Conservation (phyloP, 1,284 basidiomycete species). For the Stereum hirsutum region DNA sequence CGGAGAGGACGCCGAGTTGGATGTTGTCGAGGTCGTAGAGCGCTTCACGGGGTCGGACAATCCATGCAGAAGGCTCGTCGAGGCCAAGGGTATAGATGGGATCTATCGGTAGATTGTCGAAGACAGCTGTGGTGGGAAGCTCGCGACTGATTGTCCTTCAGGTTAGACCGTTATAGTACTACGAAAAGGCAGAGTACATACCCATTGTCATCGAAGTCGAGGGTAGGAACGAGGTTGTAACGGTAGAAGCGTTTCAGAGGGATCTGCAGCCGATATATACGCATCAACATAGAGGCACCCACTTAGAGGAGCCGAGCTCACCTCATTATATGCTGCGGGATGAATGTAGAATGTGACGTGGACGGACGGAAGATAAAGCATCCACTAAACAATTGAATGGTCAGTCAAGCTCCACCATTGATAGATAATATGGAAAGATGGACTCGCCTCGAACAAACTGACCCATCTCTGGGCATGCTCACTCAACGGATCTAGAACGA, state of each 20-base stretch:
- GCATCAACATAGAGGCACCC: background rate
- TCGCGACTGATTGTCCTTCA: constrained; percentile 47
- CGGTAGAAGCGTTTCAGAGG: constrained; percentile 95
- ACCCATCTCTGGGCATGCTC: constrained; percentile 83
- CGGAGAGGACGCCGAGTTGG: constrained; percentile 62
- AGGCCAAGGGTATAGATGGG: constrained; percentile 88
- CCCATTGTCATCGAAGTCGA: constrained; percentile 70
- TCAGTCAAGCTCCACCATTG: no score
- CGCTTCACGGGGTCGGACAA: constrained; percentile 84
- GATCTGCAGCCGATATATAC: constrained; percentile 43
- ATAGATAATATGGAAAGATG: background rate
- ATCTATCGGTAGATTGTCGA: constrained; percentile 48
- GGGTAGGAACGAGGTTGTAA: constrained; percentile 52
- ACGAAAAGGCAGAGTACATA: no score
- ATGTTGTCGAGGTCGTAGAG: constrained; percentile 96
- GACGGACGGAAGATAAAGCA: constrained; percentile 50
- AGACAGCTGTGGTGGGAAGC: constrained; percentile 35
- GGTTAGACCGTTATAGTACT: no score
- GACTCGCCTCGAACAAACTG: constrained; percentile 59
- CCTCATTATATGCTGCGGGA: constrained; percentile 60
- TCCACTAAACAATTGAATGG: constrained; percentile 34
- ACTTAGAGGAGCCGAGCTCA: constrained; percentile 21
- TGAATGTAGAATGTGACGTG: constrained; percentile 72
- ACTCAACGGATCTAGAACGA: constrained; percentile 81
- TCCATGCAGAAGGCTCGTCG: constrained; percentile 87